Conservation (phyloP, 495 filamentous ascomycete species). For the Bacidia gigantensis region DNA sequence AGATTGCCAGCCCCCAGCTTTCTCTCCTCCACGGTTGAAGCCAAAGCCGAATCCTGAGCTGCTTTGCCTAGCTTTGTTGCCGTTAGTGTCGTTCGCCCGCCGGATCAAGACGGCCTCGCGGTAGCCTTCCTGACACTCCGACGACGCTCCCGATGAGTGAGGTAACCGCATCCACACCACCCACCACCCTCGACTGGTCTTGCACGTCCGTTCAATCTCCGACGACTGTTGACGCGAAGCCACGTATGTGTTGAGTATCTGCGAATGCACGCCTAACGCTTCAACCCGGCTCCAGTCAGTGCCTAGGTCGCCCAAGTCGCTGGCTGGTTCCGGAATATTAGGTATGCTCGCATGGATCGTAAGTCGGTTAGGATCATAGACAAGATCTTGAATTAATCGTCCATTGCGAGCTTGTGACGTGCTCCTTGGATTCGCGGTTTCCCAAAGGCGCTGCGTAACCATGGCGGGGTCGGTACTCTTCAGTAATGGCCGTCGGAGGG, state of each 20-base stretch:
- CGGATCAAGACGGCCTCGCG: slow-evolving; percentile 67
- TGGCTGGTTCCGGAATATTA: slow-evolving; percentile 61
- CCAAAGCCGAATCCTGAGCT: slow-evolving; percentile 35
- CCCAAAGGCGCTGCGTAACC: slow-evolving; percentile 34
- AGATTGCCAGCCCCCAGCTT: slow-evolving; percentile 33
- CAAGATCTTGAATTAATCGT: slow-evolving; percentile 62
- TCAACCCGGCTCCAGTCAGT: slow-evolving; percentile 63
- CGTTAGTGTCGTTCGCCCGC: slow-evolving; percentile 54
- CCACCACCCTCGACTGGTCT: slow-evolving; percentile 92
- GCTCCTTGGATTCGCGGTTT: slow-evolving; percentile 18
- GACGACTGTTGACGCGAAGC: slow-evolving; percentile 42
- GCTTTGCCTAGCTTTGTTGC: slow-evolving; percentile 26
- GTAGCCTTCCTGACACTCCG: slow-evolving; percentile 12
- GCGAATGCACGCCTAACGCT: slow-evolving; percentile 78
- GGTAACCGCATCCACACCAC: slow-evolving; percentile 77
- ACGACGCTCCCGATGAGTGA: slow-evolving; percentile 23
- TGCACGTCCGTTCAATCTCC: slow-evolving; percentile 76
- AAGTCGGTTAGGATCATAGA: slow-evolving; percentile 67
- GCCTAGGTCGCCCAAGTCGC: slow-evolving; percentile 17
- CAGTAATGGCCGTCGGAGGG: slow-evolving; percentile 58
- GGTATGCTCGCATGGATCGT: slow-evolving; percentile 77
- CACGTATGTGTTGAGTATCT: slow-evolving; percentile 63
- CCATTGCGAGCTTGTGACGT: slow-evolving; percentile 21
- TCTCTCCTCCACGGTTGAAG: slow-evolving; percentile 24
- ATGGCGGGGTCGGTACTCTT: slow-evolving; percentile 47